A percentile compares a stretch with the other conserved stretches of the same genome.
Conservation (phyloP, 768 basidiomycete genomes). For the Lyophyllum shimeji region DNA sequence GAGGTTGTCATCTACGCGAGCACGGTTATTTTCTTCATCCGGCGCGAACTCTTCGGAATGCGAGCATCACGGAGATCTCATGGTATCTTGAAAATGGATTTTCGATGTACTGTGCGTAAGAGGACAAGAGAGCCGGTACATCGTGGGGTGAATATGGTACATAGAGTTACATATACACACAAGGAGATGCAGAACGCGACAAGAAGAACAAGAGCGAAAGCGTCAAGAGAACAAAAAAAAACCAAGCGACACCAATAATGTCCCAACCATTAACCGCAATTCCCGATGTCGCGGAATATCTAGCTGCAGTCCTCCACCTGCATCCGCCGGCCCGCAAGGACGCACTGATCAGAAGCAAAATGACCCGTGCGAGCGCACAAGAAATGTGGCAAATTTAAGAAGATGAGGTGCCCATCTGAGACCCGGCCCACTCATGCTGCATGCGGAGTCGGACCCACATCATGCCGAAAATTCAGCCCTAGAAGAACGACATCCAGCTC, state of each 20-base stretch:
- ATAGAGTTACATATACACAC: not conserved
- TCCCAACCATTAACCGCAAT: not conserved
- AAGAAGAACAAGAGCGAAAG: not conserved
- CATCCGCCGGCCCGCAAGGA: not conserved
- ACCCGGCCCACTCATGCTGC: too few relatives aligned
- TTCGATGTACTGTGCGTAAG: not conserved
- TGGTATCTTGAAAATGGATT: not conserved
- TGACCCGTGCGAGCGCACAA: not conserved
- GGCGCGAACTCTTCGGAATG: conserved; percentile 15
- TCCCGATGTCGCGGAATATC: conserved; percentile 1
- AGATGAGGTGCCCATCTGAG: too few relatives aligned
- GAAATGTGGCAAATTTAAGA: too few relatives aligned
- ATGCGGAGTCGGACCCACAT: too few relatives aligned
- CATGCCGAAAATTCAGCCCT: conserved; percentile 12
- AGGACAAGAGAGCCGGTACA: not conserved
- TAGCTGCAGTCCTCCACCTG: not conserved
- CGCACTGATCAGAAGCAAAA: not conserved
- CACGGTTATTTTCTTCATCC: not conserved
- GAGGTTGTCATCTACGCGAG: conserved; percentile 6
- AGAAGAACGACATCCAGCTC: conserved; percentile 51
- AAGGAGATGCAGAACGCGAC: not conserved
- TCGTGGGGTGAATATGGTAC: not conserved
- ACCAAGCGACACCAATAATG: not conserved
- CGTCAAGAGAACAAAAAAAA: not conserved
- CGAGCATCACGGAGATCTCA: conserved; percentile 5